phyloP scores from a whole-genome alignment of 306 rosid genomes.

The Canavalia gladiata region DNA sequence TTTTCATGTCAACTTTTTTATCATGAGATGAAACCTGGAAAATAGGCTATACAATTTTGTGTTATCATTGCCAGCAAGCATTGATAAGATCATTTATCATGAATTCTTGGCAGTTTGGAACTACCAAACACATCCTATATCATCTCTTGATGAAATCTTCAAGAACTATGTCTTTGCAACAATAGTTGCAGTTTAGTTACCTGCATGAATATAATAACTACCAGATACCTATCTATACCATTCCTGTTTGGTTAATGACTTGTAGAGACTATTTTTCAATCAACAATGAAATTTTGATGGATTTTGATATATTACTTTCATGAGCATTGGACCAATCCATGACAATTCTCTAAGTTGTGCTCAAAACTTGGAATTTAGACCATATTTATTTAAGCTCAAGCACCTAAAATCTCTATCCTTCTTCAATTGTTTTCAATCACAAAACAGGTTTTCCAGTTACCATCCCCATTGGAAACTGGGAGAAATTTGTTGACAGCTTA shows the following conservation, averaged over 20 bases:
- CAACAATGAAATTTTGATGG: constrained; percentile 61
- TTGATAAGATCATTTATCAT: constrained; percentile 13
- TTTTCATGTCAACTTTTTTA: not conserved
- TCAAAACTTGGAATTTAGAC: constrained; percentile 60
- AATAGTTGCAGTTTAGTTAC: constrained; percentile 4
- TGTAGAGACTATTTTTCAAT: constrained; percentile 8
- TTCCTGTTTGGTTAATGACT: constrained; percentile 31
- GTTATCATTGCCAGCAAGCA: constrained; percentile 35
- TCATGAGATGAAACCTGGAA: not conserved
- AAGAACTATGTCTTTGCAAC: constrained; percentile 38
- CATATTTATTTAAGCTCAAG: constrained; percentile 68
- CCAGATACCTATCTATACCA: not conserved
- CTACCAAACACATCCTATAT: not conserved
- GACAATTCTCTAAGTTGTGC: constrained; percentile 85
- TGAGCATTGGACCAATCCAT: constrained; percentile 80
- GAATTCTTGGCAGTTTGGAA: constrained; percentile 34
- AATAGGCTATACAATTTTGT: constrained; percentile 20
- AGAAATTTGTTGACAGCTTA: constrained; percentile 66
- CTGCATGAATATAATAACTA: constrained; percentile 9
- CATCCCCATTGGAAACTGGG: constrained; percentile 74
- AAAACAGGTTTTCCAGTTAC: constrained; percentile 51
- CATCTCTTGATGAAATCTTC: constrained; percentile 36
- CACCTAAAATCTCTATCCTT: constrained; percentile 75
- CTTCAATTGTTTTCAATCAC: constrained; percentile 77
- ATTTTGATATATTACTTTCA: constrained; percentile 79